Conservation (phyloP, 1,284 basidiomycete genomes). For the Hemileia vastatrix region DNA sequence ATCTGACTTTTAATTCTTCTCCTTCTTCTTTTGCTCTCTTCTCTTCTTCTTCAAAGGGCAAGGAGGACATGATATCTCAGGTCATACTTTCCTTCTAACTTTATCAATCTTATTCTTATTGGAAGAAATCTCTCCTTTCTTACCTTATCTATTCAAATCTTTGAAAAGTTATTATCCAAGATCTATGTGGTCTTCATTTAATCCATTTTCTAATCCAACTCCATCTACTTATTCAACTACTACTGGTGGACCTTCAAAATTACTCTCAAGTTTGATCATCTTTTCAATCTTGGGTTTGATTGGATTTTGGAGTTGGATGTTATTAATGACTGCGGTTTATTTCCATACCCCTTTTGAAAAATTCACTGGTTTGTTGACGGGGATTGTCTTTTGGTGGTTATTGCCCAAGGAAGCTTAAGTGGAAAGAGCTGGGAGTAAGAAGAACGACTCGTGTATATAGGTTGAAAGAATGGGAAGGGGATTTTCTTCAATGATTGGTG, state of each 20-base stretch:
- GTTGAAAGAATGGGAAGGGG: no score
- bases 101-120: slow-evolving; percentile 69
- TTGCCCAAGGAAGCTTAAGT: no score
- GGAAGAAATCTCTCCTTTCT: slow-evolving; percentile 56
- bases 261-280: no score
- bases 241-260: no score
- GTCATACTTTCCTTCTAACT: slow-evolving; percentile 84
- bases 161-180: background rate
- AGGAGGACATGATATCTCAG: slow-evolving; percentile 84
- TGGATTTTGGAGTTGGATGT: slow-evolving; percentile 62
- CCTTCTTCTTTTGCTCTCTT: slow-evolving; percentile 17
- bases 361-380: slow-evolving; percentile 61
- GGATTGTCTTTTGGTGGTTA: no score
- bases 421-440: no score
- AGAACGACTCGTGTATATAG: no score
- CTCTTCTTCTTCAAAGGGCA: slow-evolving; percentile 50
- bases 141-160: slow-evolving; percentile 39
- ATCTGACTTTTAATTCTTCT: slow-evolving; percentile 19
- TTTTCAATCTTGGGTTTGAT: slow-evolving; percentile 56
- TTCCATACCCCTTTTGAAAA: slow-evolving; percentile 86
- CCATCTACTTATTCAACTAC: background rate
- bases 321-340: slow-evolving; percentile 71
- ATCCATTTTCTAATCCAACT: background rate
- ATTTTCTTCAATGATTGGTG: no score
- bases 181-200: background rate